These are phyloP conservation scores for Globisporangium sylvaticum DNA, from an alignment of 352 stramenopile species.

Conservation along the genomic window DNA sequence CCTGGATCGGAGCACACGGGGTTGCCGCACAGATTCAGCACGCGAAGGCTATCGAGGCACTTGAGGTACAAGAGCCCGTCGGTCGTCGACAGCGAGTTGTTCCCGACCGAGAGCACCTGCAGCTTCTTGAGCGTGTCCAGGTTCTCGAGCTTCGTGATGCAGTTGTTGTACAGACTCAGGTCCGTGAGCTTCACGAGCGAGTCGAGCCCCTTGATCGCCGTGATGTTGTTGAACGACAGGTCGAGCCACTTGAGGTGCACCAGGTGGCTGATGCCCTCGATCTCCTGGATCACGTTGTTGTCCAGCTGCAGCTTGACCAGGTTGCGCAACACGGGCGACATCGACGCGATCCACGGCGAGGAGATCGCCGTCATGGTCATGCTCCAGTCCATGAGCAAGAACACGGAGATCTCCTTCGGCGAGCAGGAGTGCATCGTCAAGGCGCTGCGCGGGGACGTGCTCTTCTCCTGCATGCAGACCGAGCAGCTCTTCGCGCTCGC, in stretches of 20 bases:
- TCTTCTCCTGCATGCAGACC: conserved; percentile 72
- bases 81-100: conserved; percentile 84
- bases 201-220: conserved; percentile 88
- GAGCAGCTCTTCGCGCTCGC: conserved; percentile 75
- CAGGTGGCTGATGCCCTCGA: conserved; percentile 83
- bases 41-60: conserved; percentile 82
- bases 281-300: conserved; percentile 93
- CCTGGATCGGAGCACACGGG: conserved; percentile 90
- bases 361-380: conserved; percentile 28
- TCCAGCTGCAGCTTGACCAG: conserved; percentile 92
- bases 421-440: conserved; percentile 49
- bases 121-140: conserved; percentile 87
- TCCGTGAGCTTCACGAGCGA: conserved; percentile 88
- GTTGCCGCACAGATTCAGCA: conserved; percentile 92
- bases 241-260: conserved; percentile 91
- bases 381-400: conserved; percentile 20
- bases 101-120: conserved; percentile 91
- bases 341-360: conserved; percentile 30
- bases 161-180: conserved; percentile 92
- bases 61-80: conserved; percentile 77
- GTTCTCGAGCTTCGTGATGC: conserved; percentile 90
- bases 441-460: conserved; percentile 63
- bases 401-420: conserved; percentile 22
- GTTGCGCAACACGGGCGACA: conserved; percentile 33
- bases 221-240: conserved; percentile 94